Percentiles rank a stretch among this genome's conserved stretches.
phyloP scores from a whole-genome alignment of 2,329 filamentous ascomycete genomes.

The Colletotrichum coccodes region DNA sequence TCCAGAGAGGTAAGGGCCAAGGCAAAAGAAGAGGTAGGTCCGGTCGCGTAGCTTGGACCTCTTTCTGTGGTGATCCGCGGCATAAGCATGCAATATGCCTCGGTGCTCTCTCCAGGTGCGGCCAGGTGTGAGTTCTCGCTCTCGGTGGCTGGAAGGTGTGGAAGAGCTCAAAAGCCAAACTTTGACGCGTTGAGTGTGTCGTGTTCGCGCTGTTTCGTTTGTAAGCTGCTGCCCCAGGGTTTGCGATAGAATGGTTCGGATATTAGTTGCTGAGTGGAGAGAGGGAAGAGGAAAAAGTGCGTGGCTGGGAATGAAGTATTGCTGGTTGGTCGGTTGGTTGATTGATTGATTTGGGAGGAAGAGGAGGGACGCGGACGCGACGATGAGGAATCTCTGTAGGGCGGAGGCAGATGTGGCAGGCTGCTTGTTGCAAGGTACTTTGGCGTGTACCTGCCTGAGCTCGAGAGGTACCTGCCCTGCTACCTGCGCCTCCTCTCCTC shows the following conservation, averaged over 20 bases:
- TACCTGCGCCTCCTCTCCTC: background rate
- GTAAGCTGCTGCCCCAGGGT: background rate
- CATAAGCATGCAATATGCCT: slow-evolving; percentile 16
- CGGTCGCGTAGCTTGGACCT: slow-evolving; percentile 26
- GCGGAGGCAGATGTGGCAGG: slow-evolving; percentile 2
- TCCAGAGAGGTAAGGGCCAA: slow-evolving; percentile 22
- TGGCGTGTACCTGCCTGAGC: slow-evolving; percentile 10
- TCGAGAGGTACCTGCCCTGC: background rate
- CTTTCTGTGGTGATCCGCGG: slow-evolving; percentile 19
- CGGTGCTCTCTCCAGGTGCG: slow-evolving; percentile 5
- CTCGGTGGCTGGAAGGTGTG: background rate
- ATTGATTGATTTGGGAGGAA: slow-evolving; percentile 2
- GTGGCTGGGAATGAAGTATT: slow-evolving; percentile 23
- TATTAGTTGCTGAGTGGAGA: background rate
- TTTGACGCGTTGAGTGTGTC: slow-evolving; percentile 29
- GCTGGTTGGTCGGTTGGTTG: slow-evolving; percentile 5
- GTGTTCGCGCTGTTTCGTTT: slow-evolving; percentile 15
- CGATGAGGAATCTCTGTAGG: slow-evolving; percentile 21
- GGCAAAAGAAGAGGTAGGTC: slow-evolving; percentile 3
- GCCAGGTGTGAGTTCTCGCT: slow-evolving; percentile 13
- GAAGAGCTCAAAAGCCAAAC: background rate
- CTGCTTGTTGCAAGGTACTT: slow-evolving; percentile 4
- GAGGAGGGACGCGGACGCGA: slow-evolving; percentile 9
- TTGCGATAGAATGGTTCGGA: background rate
- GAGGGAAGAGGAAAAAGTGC: background rate